Percentiles rank a stretch among this genome's conserved stretches.
Evolutionary conservation across 1,139 yeast genomes (phyloP).

Genomic region (Wickerhamomyces sp.): DNA sequence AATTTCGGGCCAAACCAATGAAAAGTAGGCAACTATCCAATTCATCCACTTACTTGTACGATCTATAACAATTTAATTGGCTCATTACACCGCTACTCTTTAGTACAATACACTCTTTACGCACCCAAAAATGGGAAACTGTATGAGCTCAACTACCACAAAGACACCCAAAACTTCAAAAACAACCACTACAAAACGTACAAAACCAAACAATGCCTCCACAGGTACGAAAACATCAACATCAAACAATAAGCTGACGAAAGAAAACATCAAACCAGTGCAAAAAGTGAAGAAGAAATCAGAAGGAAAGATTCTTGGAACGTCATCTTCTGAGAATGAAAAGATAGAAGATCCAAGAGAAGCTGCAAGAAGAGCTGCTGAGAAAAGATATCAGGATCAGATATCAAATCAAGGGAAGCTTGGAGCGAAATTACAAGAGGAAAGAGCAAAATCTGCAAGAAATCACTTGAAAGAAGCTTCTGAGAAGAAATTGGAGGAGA

Average conservation of each 20-base stretch:
- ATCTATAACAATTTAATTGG: too few relatives aligned
- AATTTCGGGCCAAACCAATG: too few relatives aligned
- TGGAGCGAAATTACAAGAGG: slow-evolving; percentile 24
- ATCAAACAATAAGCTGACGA: neutral
- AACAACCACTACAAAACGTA: slow-evolving; percentile 3
- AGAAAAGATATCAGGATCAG: slow-evolving; percentile 12
- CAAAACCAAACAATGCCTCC: slow-evolving; percentile 1
- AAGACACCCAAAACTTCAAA: neutral
- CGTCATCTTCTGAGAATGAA: slow-evolving; percentile 45
- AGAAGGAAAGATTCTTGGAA: slow-evolving; percentile 8
- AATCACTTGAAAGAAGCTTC: slow-evolving; percentile 17
- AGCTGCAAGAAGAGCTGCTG: slow-evolving; percentile 72
- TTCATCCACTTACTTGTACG: too few relatives aligned
- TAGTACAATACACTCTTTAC: neutral
- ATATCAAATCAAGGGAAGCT: slow-evolving; percentile 19
- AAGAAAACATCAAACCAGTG: neutral
- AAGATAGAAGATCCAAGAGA: slow-evolving; percentile 95
- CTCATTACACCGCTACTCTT: too few relatives aligned
- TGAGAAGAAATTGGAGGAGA: slow-evolving; percentile 8
- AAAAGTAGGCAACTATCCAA: too few relatives aligned
- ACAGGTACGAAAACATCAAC: neutral
- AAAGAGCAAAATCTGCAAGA: slow-evolving; percentile 18
- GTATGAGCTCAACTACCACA: slow-evolving; percentile 7
- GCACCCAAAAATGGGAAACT: slow-evolving; percentile 6
- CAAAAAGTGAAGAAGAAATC: neutral